A percentile compares a stretch with the other conserved stretches of the same genome.
Evolutionary conservation across 345 rosid species (phyloP).

Genomic region (Excoecaria cochinchinensis): DNA sequence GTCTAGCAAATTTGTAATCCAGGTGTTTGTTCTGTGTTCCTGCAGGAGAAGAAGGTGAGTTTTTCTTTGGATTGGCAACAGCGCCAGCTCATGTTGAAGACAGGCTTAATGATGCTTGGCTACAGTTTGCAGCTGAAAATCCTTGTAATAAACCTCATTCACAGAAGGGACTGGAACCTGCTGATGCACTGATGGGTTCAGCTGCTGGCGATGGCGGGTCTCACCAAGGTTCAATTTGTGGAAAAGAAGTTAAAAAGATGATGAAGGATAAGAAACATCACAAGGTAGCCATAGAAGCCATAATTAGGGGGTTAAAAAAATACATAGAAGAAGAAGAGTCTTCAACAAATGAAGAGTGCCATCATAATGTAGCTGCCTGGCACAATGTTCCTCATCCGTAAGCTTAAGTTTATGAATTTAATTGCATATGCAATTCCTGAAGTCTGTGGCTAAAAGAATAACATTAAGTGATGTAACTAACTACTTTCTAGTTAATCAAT

Average conservation of each 20-base stretch:
- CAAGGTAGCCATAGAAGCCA: conserved; percentile 83
- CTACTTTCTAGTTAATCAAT: not conserved
- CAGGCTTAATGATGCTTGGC: conserved; percentile 88
- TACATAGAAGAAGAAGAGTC: conserved; percentile 38
- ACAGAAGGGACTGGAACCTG: conserved; percentile 30
- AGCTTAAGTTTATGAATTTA: conserved; percentile 31
- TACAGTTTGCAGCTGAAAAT: conserved; percentile 73
- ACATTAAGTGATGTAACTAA: not conserved
- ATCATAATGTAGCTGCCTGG: conserved; percentile 93
- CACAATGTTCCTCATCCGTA: conserved; percentile 89
- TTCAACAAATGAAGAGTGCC: conserved; percentile 34
- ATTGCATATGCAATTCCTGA: conserved; percentile 15
- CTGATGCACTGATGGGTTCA: conserved; percentile 46
- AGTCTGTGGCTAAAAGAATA: conserved; percentile 2
- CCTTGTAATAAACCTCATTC: conserved; percentile 42
- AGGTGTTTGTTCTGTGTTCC: not conserved
- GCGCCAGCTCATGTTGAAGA: conserved; percentile 97
- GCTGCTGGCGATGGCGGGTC: conserved; percentile 59
- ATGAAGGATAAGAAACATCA: conserved; percentile 46
- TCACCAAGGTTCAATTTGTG: conserved; percentile 33
- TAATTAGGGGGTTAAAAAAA: conserved; percentile 75
- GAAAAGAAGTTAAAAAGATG: conserved; percentile 21
- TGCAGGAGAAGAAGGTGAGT: conserved; percentile 48
- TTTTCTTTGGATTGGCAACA: conserved; percentile 97
- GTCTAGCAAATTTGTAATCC: not conserved